Evolutionary conservation across 208 protist species (phyloP), one percentile per base, ranked within the genome.

Genomic region (Trypanosoma congolense): DNA sequence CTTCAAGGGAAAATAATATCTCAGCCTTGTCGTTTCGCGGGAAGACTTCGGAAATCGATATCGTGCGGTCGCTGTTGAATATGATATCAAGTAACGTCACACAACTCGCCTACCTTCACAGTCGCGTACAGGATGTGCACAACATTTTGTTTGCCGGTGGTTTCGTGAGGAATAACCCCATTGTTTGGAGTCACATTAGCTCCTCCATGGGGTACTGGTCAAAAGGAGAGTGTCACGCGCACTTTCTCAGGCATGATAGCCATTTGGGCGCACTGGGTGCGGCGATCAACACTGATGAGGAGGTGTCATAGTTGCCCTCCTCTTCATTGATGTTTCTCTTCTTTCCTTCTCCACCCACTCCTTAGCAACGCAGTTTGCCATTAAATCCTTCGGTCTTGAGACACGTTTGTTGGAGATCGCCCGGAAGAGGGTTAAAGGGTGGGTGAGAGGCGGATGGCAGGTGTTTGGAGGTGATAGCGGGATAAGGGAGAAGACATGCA

Each of bases 21-120:
- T 19, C 42, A 9, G 3, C 21, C 35, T 25, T 14, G 6, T 40
- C 31, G 29, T 12, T 5, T 30, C 50, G 42, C 24, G 50, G 33
- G 25, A 43, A 64, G 44, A 43, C 51, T 2, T 77, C 74, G 19
- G 70, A 83, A 0, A 91, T 95, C 18, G 86, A 97, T 56, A 78
- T 96, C 64, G 90, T 94, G 28, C 82, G 90, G 6, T 93, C 80
- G 2, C 61, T 98, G 25, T 74, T 98, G 28, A 87, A 96, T 56
- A 97, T 98, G 93, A 96, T 98, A 45, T 80, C 93, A 12, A 88
- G 93, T 77, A 98, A 98, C 60, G 86, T 98, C 18, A 97, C 87
- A 2, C 93, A 98, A 78, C 86, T 98, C 30, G 89, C 95, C 0
- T 98, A 97, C 71, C 75, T 98, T 19, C 94, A 97, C 43, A 92